Conservation (phyloP, 1,284 basidiomycete genomes). For the Cerioporus squamosus region DNA sequence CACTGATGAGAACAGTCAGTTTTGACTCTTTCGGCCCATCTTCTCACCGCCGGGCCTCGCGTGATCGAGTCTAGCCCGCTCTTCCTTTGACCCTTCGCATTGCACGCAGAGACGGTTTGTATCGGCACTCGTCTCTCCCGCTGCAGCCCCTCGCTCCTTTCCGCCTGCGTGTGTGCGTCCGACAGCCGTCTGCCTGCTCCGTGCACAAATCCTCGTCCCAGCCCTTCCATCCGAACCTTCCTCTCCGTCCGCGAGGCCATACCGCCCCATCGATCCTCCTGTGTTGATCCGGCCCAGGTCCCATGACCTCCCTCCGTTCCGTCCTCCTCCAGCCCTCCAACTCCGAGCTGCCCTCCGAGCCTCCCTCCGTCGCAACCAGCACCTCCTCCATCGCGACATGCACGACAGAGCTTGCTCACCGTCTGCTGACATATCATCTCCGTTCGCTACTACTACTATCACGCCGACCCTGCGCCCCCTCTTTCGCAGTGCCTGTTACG, state of each 20-base stretch:
- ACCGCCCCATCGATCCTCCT: conserved; percentile 23
- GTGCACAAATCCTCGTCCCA: too few relatives aligned
- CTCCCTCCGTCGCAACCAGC: not conserved
- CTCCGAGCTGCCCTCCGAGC: conserved; percentile 1
- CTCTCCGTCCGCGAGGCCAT: conserved; percentile 16
- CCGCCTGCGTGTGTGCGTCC: not conserved
- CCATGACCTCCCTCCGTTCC: conserved; percentile 8
- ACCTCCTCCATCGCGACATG: conserved; percentile 9
- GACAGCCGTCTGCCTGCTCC: not conserved
- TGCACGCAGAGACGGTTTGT: too few relatives aligned
- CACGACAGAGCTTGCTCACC: too few relatives aligned
- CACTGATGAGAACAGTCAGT: too few relatives aligned
- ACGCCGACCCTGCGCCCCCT: not conserved
- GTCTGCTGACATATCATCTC: not conserved
- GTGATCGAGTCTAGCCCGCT: conserved; percentile 21
- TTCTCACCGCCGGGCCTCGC: not conserved
- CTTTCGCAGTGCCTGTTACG: conserved; percentile 13
- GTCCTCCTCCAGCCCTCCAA: conserved; percentile 1
- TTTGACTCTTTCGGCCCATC: not conserved
- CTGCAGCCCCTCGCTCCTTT: not conserved
- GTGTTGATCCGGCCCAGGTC: conserved; percentile 17
- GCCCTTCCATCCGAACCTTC: conserved; percentile 17
- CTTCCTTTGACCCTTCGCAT: conserved; percentile 1
- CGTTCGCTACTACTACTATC: too few relatives aligned
- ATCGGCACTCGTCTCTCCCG: conserved; percentile 8